phyloP scores from a whole-genome alignment of 208 protist genomes.

The Baffinella frigidus region DNA sequence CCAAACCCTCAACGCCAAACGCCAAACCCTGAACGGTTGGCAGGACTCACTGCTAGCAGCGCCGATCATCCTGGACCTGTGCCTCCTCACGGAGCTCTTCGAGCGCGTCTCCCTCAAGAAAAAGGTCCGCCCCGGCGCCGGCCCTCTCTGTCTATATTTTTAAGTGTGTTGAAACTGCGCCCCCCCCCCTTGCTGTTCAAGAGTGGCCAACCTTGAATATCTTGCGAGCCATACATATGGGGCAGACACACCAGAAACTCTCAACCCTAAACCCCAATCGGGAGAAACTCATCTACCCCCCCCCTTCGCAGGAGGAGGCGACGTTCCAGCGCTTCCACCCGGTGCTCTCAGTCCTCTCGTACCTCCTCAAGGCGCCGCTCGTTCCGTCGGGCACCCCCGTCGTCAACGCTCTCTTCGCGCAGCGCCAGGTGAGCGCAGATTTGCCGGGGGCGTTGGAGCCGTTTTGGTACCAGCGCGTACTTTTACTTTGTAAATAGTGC shows the following conservation, averaged over 20 bases:
- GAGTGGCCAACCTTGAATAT: neutral
- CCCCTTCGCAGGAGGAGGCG: constrained; percentile 68
- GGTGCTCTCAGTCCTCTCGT: constrained; percentile 30
- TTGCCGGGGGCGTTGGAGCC: neutral
- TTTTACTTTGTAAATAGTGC: too few relatives aligned
- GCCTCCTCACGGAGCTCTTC: constrained; percentile 93
- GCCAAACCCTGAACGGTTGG: constrained; percentile 98
- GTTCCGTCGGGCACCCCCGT: constrained; percentile 65
- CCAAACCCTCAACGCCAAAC: too few relatives aligned
- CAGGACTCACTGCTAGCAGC: constrained; percentile 97
- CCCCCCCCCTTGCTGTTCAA: too few relatives aligned
- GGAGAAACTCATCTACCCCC: neutral
- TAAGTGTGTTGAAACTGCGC: too few relatives aligned
- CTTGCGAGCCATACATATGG: neutral
- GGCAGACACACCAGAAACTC: neutral
- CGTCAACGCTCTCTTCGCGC: constrained; percentile 71
- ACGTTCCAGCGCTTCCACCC: constrained; percentile 77
- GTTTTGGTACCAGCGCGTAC: too few relatives aligned
- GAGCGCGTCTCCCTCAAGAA: constrained; percentile 80
- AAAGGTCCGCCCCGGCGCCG: too few relatives aligned
- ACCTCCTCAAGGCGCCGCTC: constrained; percentile 81
- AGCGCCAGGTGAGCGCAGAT: too few relatives aligned
- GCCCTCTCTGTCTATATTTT: too few relatives aligned
- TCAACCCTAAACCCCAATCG: neutral
- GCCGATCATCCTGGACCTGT: constrained; percentile 96